Percentiles rank a stretch among this genome's conserved stretches.
Evolutionary conservation across 2,329 filamentous ascomycete genomes (phyloP).

Genomic region (Ampelomyces quisqualis): DNA sequence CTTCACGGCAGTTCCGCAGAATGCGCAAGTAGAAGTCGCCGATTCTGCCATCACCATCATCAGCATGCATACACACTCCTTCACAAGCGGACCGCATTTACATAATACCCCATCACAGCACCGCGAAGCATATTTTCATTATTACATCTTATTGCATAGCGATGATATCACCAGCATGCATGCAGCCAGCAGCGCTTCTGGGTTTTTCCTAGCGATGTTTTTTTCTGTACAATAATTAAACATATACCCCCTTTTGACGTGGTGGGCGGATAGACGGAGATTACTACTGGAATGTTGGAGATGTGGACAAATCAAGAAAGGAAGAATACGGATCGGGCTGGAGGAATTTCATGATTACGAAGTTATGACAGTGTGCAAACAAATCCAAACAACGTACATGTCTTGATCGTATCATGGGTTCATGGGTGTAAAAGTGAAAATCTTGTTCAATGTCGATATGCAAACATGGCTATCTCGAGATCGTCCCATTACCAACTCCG

Average conservation of each 20-base stretch:
- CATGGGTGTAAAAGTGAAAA: no score
- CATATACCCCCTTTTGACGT: constrained; percentile 21
- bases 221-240: constrained; percentile 24
- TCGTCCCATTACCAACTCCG: constrained; percentile 1
- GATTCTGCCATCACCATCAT: constrained; percentile 1
- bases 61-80: not conserved
- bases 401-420: no score
- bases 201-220: constrained; percentile 6
- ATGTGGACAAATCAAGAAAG: no score
- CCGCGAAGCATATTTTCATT: constrained; percentile 1
- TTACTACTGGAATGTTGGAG: no score
- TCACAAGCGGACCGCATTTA: no score
- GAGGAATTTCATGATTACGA: constrained; percentile 16
- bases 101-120: no score
- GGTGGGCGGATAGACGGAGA: not conserved
- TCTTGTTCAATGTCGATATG: no score
- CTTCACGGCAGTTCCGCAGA: constrained; percentile 26
- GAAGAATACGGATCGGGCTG: not conserved
- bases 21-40: constrained; percentile 17
- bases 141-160: not conserved
- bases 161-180: not conserved
- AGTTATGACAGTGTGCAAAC: constrained; percentile 14
- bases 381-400: no score
- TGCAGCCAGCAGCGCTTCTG: not conserved
- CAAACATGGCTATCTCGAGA: not conserved